Evolutionary conservation across 129 eudicot genomes (phyloP).

Genomic region (Tagetes erecta): DNA sequence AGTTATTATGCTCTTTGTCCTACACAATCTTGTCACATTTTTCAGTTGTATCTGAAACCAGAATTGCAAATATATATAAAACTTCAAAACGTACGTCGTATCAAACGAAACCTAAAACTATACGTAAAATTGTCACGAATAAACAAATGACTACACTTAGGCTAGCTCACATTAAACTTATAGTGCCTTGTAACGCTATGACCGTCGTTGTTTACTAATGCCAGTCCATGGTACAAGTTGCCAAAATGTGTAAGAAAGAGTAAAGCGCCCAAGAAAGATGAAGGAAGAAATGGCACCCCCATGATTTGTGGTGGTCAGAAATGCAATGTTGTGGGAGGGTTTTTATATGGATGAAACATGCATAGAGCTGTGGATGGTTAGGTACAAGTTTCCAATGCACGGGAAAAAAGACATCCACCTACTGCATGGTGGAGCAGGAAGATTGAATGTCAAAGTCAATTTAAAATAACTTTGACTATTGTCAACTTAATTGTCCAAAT

Average conservation of each 20-base stretch:
- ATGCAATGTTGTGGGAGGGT: neutral
- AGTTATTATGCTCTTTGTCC: constrained; percentile 55
- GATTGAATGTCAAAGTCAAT: constrained; percentile 36
- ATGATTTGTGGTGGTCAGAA: neutral
- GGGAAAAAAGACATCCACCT: constrained; percentile 22
- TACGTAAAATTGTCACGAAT: neutral
- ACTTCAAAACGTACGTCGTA: neutral
- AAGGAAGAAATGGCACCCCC: neutral
- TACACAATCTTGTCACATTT: constrained; percentile 62
- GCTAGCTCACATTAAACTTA: constrained; percentile 45
- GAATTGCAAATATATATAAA: neutral
- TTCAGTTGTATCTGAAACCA: constrained; percentile 49
- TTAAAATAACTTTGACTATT: constrained; percentile 17
- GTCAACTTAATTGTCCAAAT: neutral
- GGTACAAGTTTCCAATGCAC: constrained; percentile 15
- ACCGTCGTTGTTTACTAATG: constrained; percentile 17
- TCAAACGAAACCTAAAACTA: neutral
- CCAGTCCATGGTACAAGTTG: constrained; percentile 31
- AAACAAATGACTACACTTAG: too few species aligned
- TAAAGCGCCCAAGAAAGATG: constrained; percentile 29
- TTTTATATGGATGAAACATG: constrained; percentile 33
- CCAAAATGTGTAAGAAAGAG: constrained; percentile 30
- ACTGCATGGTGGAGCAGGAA: constrained; percentile 21
- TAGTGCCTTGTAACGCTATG: constrained; percentile 45
- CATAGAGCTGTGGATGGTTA: constrained; percentile 10